Base-by-base conservation (phyloP, 208 protist species). In the Trypanosoma avium region DNA sequence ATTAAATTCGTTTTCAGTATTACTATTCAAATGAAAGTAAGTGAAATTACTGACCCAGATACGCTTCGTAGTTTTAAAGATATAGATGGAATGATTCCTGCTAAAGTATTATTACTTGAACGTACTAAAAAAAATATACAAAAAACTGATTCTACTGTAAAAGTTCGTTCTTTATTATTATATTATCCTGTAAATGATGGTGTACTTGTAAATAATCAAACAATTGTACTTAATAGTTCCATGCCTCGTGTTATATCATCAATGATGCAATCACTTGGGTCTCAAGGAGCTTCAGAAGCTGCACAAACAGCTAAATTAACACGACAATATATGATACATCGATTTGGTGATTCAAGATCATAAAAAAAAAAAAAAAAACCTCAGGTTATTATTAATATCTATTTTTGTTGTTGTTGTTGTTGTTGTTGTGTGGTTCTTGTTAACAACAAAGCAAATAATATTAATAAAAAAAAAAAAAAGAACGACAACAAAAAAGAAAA, bases 101-200 rank as follows among this genome's bases (percentile, higher is more conserved):
- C 76, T n/a, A 86, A 88, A 70, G 85, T 60, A 13, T 56, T 96
- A 35, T 75, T 94, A 67, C 68, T 96, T 12, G 91, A 96, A 73
- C 74, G 91, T n/a, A 96, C 91, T 4, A 96, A 94, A 75, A 75
- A 77, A 13, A 78, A 96, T 56, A 75, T 81, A 12, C 55, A 64
- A 38, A 91, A 91, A 58, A 70, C 73, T 7, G 91, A 96, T 66
- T 86, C 86, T 7, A 96, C 91, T 19, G 84, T 84, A 19, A 96
- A 96, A 77, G 88, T 90, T 43, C 80, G 85, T 19, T 94, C 88
- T 38, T 67, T 96, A 45, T 75, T 96, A 58, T 59, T 94, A 15
- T 96, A 94, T 68, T 93, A 93, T 70, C 81, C 86, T 24, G 80
- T 94, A 45, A 92, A 89, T 58, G 88, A 80, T 27, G 91, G 91